These are phyloP conservation scores for Mitragyna speciosa DNA, from an alignment of 257 asterid genomes.

Conservation along the genomic window DNA sequence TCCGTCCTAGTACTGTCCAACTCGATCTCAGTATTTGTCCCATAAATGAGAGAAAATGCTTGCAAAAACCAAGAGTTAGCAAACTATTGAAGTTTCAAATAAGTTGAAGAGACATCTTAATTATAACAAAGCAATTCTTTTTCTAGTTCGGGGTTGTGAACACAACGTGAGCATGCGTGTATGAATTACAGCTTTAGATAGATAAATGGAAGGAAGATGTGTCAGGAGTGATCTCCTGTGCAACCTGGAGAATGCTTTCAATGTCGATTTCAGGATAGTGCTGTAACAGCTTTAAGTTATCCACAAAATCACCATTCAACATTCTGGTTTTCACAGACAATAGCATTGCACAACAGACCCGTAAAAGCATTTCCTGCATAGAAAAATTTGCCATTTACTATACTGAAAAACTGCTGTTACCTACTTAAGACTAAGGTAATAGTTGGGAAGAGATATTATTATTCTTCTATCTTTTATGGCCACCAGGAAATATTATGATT, in stretches of 20 bases:
- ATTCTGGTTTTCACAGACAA: conserved; percentile 20
- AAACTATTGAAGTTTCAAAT: background rate
- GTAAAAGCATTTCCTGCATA: conserved; percentile 26
- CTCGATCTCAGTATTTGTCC: background rate
- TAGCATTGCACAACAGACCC: conserved; percentile 32
- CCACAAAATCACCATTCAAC: conserved; percentile 24
- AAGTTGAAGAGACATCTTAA: too few species aligned
- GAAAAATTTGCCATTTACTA: background rate
- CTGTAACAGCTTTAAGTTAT: conserved; percentile 23
- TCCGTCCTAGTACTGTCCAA: background rate
- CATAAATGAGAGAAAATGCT: background rate
- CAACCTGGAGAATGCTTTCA: conserved; percentile 23
- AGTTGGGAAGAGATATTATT: background rate
- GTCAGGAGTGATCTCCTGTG: conserved; percentile 11
- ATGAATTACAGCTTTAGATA: background rate
- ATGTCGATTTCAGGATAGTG: conserved; percentile 22
- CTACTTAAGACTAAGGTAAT: background rate
- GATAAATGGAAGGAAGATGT: conserved; percentile 3
- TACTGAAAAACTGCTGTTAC: background rate
- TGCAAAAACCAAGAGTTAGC: background rate
- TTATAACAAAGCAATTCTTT: background rate
- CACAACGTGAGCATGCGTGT: background rate
- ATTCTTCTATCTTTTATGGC: background rate
- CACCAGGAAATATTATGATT: background rate
- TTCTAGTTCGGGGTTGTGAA: background rate